Percentiles rank a stretch among this genome's conserved stretches.
Evolutionary conservation across 169 alveolate genomes (phyloP).

Genomic region (Theileria equi): DNA sequence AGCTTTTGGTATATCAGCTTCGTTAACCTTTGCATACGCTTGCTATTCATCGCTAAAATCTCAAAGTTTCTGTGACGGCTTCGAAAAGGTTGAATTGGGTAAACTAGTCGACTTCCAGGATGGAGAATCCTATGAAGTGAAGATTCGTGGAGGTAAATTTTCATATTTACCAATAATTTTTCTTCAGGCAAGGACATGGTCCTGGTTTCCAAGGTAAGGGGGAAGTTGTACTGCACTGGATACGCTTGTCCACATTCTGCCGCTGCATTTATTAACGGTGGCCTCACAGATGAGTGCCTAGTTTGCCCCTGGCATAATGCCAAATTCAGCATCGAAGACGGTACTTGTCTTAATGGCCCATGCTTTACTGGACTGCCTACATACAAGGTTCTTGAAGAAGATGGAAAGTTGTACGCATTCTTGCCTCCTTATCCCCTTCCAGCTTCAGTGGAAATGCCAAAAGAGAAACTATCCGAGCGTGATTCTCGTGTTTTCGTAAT

Average conservation of each 20-base stretch:
- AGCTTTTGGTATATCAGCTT: constrained; percentile 12
- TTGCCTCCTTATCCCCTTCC: constrained; percentile 66
- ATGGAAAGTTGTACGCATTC: constrained; percentile 65
- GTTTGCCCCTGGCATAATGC: constrained; percentile 81
- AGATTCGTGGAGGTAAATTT: constrained; percentile 42
- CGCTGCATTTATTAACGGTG: constrained; percentile 68
- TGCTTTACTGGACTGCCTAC: constrained; percentile 70
- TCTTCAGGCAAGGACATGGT: constrained; percentile 64
- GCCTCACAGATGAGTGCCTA: constrained; percentile 66
- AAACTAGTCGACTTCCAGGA: constrained; percentile 59
- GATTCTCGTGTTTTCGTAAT: constrained; percentile 73
- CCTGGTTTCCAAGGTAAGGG: constrained; percentile 59
- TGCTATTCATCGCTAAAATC: constrained; percentile 8
- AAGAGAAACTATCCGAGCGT: constrained; percentile 44
- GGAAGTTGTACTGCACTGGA: constrained; percentile 69
- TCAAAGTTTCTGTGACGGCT: background rate
- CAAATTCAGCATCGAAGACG: constrained; percentile 69
- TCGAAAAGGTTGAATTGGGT: constrained; percentile 48
- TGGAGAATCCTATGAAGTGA: constrained; percentile 73
- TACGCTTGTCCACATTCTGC: constrained; percentile 75
- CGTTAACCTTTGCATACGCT: background rate
- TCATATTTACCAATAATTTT: background rate
- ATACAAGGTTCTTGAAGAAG: constrained; percentile 67
- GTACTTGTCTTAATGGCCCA: constrained; percentile 75
- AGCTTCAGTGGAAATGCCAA: constrained; percentile 47